A percentile compares a stretch with the other conserved stretches of the same genome.
Evolutionary conservation across 2,329 filamentous ascomycete species (phyloP).

Genomic region (Zasmidium angulare): DNA sequence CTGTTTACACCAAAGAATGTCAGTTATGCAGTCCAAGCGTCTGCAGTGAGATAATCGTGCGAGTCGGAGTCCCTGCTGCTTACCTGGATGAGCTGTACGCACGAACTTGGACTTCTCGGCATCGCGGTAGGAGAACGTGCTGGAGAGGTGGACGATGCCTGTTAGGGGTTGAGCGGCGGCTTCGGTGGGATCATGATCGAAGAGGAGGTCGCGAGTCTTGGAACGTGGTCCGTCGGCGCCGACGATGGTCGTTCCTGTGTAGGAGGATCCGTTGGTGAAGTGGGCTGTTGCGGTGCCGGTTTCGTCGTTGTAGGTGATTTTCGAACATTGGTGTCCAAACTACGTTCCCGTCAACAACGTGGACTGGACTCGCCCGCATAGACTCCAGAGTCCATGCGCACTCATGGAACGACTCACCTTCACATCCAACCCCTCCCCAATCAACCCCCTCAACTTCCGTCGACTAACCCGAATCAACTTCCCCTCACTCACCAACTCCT

Average conservation of each 20-base stretch:
- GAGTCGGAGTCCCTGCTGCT: no score
- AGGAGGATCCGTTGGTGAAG: slow-evolving; percentile 13
- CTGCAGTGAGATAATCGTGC: no score
- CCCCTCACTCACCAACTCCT: slow-evolving; percentile 16
- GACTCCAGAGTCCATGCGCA: no score
- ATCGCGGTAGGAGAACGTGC: slow-evolving; percentile 17
- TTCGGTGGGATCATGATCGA: not conserved
- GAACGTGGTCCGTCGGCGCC: slow-evolving; percentile 24
- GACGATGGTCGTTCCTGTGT: slow-evolving; percentile 16
- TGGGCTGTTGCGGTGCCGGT: slow-evolving; percentile 14
- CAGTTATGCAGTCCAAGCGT: no score
- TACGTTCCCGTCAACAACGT: no score
- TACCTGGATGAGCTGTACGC: slow-evolving; percentile 18
- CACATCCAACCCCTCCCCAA: slow-evolving; percentile 16
- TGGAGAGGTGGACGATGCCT: slow-evolving; percentile 16
- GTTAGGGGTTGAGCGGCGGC: not conserved
- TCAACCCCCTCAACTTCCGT: slow-evolving; percentile 14
- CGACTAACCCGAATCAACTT: slow-evolving; percentile 15
- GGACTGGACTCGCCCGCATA: no score
- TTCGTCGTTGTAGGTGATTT: slow-evolving; percentile 10
- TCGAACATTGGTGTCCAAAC: slow-evolving; percentile 6
- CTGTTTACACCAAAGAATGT: no score
- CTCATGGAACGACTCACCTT: slow-evolving; percentile 12
- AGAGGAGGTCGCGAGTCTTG: slow-evolving; percentile 12
- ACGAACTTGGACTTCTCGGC: slow-evolving; percentile 15